A percentile compares a stretch with the other conserved stretches of the same genome.
Conservation (phyloP, 2,329 filamentous ascomycete genomes). For the Claviceps sp. region DNA sequence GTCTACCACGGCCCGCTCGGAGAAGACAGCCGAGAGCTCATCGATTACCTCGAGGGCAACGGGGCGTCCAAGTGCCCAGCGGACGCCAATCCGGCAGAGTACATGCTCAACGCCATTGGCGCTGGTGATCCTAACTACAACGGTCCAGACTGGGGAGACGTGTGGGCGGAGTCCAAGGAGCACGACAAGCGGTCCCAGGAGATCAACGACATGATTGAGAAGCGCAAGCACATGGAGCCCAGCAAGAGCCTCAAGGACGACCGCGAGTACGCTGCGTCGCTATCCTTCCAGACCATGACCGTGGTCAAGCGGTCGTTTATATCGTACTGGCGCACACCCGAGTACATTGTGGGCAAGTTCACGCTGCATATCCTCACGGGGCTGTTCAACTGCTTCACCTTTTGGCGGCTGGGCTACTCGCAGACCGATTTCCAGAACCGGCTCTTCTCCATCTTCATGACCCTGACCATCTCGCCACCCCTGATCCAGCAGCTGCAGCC, state of each 20-base stretch:
- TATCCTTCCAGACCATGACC: conserved; percentile 36
- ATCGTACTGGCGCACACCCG: conserved; percentile 51
- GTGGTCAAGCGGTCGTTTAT: conserved; percentile 46
- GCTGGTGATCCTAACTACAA: conserved; percentile 47
- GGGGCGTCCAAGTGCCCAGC: conserved; percentile 33
- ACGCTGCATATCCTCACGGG: conserved; percentile 48
- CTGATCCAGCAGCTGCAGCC: conserved; percentile 69
- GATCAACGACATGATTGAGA: conserved; percentile 36
- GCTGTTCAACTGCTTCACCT: conserved; percentile 59
- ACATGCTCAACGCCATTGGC: conserved; percentile 44
- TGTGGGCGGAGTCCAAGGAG: conserved; percentile 43
- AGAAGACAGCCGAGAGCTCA: conserved; percentile 30
- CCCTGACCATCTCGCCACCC: conserved; percentile 58
- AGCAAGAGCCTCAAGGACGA: conserved; percentile 31
- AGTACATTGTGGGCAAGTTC: conserved; percentile 50
- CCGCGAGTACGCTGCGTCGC: conserved; percentile 49
- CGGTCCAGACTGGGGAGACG: conserved; percentile 48
- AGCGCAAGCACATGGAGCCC: conserved; percentile 26
- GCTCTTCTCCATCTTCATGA: conserved; percentile 66
- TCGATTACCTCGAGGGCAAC: conserved; percentile 38
- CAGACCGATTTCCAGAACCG: conserved; percentile 54
- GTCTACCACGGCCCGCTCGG: conserved; percentile 43
- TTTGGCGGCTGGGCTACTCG: conserved; percentile 46
- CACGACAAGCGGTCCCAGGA: conserved; percentile 31
- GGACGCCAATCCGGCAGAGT: conserved; percentile 39